Evolutionary conservation across 1,284 basidiomycete species (phyloP).

Genomic region (Boletus sp.): DNA sequence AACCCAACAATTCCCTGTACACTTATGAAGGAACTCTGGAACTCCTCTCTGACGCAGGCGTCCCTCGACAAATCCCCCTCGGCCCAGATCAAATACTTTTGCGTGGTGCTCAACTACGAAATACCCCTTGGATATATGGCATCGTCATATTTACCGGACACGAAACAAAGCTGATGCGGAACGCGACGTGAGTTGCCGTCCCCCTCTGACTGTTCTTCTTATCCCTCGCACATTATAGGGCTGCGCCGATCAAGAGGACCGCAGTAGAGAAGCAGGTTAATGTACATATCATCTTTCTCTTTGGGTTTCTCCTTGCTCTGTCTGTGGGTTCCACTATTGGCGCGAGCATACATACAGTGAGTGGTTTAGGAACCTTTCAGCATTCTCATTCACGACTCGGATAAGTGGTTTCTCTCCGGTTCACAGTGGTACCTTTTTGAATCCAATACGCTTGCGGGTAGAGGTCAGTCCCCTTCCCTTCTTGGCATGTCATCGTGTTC

Average conservation of each 20-base stretch:
- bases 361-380: conserved; percentile 9
- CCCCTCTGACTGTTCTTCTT: not conserved
- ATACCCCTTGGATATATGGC: conserved; percentile 96
- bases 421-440: conserved; percentile 83
- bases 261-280: conserved; percentile 97
- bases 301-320: conserved; percentile 81
- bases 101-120: conserved; percentile 92
- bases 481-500: not conserved
- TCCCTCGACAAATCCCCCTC: conserved; percentile 80
- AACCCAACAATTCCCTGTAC: conserved; percentile 96
- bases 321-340: conserved; percentile 93
- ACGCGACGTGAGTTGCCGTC: conserved; percentile 72
- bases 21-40: conserved; percentile 89
- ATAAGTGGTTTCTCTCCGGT: conserved; percentile 75
- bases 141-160: conserved; percentile 94
- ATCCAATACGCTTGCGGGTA: conserved; percentile 49
- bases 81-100: conserved; percentile 94
- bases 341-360: conserved; percentile 73
- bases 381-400: conserved; percentile 5
- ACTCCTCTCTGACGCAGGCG: conserved; percentile 52
- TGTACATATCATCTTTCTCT: conserved; percentile 94
- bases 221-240: conserved; percentile 41
- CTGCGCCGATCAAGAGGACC: conserved; percentile 94
- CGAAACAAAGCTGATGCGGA: conserved; percentile 98
- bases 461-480: conserved; percentile 46